These are phyloP conservation scores for Biancaea sappan DNA, from an alignment of 306 rosid genomes.

Conservation along the genomic window DNA sequence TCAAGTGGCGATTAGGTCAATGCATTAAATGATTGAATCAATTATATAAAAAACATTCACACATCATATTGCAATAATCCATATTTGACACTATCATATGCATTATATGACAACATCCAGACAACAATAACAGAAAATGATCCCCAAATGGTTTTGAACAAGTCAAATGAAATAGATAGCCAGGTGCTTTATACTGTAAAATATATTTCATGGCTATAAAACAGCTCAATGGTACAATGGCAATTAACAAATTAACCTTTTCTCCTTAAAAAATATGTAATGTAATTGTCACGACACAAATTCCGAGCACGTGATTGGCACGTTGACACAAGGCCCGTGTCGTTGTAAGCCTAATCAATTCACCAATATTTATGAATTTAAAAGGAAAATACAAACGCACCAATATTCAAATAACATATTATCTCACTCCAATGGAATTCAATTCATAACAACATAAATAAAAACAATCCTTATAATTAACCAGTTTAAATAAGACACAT, in stretches of 20 bases:
- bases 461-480: too few relatives aligned
- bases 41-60: constrained; percentile 18
- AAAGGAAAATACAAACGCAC: too few relatives aligned
- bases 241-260: not conserved
- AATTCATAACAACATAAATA: too few relatives aligned
- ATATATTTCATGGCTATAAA: constrained; percentile 1
- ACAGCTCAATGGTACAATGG: not conserved
- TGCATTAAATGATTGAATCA: constrained; percentile 8
- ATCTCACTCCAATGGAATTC: too few relatives aligned
- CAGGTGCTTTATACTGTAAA: not conserved
- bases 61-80: constrained; percentile 4
- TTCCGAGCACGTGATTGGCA: too few relatives aligned
- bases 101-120: constrained; percentile 19
- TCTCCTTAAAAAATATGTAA: not conserved
- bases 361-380: too few relatives aligned
- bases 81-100: constrained; percentile 10
- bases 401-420: too few relatives aligned
- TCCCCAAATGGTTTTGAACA: constrained; percentile 14
- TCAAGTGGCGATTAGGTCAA: constrained; percentile 18
- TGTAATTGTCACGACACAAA: too few relatives aligned
- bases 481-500: too few relatives aligned
- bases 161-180: not conserved
- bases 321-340: too few relatives aligned
- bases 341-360: too few relatives aligned
- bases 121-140: constrained; percentile 21